These are phyloP conservation scores for Psilocybe sp. DNA, from an alignment of 768 basidiomycete species.

Conservation along the genomic window DNA sequence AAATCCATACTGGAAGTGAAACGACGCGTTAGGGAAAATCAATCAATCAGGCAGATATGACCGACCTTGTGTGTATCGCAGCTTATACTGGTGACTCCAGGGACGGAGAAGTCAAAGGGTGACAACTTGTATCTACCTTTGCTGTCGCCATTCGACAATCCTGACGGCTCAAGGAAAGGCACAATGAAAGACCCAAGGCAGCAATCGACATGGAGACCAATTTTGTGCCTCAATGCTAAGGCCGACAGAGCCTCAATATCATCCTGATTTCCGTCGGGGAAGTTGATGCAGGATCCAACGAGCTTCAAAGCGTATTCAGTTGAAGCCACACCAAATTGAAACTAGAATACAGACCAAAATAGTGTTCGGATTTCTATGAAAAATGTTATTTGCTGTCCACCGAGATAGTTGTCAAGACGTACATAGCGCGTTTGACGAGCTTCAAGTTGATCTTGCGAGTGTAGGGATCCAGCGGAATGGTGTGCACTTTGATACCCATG, in stretches of 20 bases:
- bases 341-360: conserved; percentile 58
- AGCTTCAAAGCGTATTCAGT: conserved; percentile 40
- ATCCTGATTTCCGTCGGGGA: conserved; percentile 85
- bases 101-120: conserved; percentile 88
- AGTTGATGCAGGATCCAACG: conserved; percentile 84
- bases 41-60: not conserved
- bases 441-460: conserved; percentile 81
- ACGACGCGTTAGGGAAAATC: conserved; percentile 5
- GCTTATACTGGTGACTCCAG: conserved; percentile 91
- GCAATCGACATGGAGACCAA: conserved; percentile 93
- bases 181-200: conserved; percentile 93
- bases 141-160: conserved; percentile 55
- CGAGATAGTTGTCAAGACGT: conserved; percentile 26
- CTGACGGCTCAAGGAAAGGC: conserved; percentile 84
- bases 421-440: conserved; percentile 85
- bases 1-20: conserved; percentile 72
- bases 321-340: not conserved
- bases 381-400: conserved; percentile 2
- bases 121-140: conserved; percentile 53
- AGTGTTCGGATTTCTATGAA: conserved; percentile 74
- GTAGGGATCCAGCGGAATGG: conserved; percentile 72
- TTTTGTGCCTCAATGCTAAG: conserved; percentile 69
- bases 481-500: conserved; percentile 85
- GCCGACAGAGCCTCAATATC: conserved; percentile 76
- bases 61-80: conserved; percentile 93